Base-by-base conservation (phyloP, 441 rosid species). In the Hypseocharis bilobata region DNA sequence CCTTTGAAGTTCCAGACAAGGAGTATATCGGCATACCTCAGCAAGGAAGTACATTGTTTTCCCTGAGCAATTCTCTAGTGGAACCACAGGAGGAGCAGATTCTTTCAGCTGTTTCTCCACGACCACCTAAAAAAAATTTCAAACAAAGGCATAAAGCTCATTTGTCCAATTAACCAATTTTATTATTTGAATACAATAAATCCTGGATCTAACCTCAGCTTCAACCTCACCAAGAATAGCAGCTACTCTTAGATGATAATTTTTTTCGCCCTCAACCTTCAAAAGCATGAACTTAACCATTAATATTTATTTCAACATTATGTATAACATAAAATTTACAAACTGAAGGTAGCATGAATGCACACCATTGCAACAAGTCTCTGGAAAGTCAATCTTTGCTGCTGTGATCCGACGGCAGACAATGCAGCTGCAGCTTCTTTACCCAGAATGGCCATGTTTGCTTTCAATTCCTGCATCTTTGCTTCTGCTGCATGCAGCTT, bases 361-460 rank as follows among this genome's bases (percentile, higher is more conserved):
- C 65, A 57, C 80, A 89, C 98, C 96, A 88, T 89, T 47, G 96
- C 80, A 47, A 88, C 85, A 76, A 89, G 86, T 79, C 96, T 83
- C 76, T 92, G 98, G 77, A 88, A 88, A 74, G 94, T 89, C 70
- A 86, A 78, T 70, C 94, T 83, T 45, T 81, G 89, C 77, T 92
- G 98, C 81, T 92, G 98, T 29, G 94, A 78, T 71, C 80, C 98
- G 69, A 92, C 91, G 64, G 94, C 92, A 66, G 94, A 85, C 81
- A 92, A 80, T 62, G 98, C 98, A 62, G 96, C 82, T 42, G 92
- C 78, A 61, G 96, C 96, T 86, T 92, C 98, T 80, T 89, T 92
- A 63, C 96, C 98, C 0, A 92, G 84, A 76, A 92, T 84, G 8
- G 93, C 93, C 98, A 88, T 88, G 77, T 89, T 92, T 64, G 96